Evolutionary conservation across 192 early-diverging fungal species (phyloP).

Genomic region (Ambispora gerdemannii): DNA sequence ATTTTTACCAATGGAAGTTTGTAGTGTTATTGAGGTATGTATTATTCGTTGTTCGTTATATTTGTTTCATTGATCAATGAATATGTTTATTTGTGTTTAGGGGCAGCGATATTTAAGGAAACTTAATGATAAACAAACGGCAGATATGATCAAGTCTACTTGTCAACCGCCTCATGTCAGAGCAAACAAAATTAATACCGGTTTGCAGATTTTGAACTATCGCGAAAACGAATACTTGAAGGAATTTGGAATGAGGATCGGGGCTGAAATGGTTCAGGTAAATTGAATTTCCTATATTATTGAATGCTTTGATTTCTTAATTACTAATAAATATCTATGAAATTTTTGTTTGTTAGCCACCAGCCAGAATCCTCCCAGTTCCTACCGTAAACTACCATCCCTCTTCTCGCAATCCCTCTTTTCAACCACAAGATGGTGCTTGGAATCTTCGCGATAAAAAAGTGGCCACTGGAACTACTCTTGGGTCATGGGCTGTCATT

Average conservation of each 20-base stretch:
- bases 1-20: slow-evolving; percentile 85
- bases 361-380: slow-evolving; percentile 74
- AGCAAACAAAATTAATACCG: slow-evolving; percentile 74
- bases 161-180: slow-evolving; percentile 78
- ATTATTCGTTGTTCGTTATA: background rate
- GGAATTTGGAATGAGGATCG: slow-evolving; percentile 73
- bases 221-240: slow-evolving; percentile 67
- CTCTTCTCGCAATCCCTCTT: slow-evolving; percentile 43
- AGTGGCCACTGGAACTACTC: slow-evolving; percentile 67
- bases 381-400: slow-evolving; percentile 69
- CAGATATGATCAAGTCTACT: slow-evolving; percentile 94
- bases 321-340: background rate
- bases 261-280: slow-evolving; percentile 59
- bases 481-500: slow-evolving; percentile 78
- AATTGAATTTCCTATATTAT: slow-evolving; percentile 3
- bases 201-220: slow-evolving; percentile 62
- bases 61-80: too few species aligned
- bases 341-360: background rate
- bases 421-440: slow-evolving; percentile 65
- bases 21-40: slow-evolving; percentile 63
- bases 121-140: slow-evolving; percentile 80
- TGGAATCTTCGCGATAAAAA: slow-evolving; percentile 88
- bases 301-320: background rate
- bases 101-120: slow-evolving; percentile 83
- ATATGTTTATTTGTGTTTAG: too few species aligned